Evolutionary conservation across 768 basidiomycete genomes (phyloP), one percentile per base, ranked within the genome.

Genomic region (Podaxis rugospora): DNA sequence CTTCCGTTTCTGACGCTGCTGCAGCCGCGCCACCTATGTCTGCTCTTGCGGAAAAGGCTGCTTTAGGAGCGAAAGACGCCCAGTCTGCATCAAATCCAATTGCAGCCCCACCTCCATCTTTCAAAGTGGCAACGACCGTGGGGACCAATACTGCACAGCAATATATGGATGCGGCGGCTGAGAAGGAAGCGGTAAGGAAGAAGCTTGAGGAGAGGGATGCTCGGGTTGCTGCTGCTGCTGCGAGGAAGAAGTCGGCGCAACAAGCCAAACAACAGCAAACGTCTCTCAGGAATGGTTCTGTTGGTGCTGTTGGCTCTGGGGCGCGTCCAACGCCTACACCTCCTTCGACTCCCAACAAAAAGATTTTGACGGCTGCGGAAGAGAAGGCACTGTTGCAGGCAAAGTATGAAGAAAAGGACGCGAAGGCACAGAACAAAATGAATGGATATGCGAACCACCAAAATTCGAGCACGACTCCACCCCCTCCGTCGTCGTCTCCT

Each of bases 321-420:
- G 39, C 51, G 37, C 32, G 56, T 18, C 58, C 42, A 11, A 23
- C 39, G 9, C 63, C 72, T 36, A 54, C 65, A 3, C 64, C 66
- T 21, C 63, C 64, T 36, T 49, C n/a, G 3, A 57, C 66, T 28
- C 67, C 65, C 23, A 63, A 62, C 25, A 57, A 66, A 16, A 63
- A 71, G 37, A 59, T 79, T 0, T 72, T 92, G 55, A 86, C 87
- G 1, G 91, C 92, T 2, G 85, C 84, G 0, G 90, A 93, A 66
- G 92, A 93, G 73, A 93, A 93, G 75, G 89, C 88, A 21, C 70
- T 83, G 59, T 70, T 93, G 10, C 78, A 75, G 39, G 87, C 88
- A 4, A 81, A 79, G 69, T 90, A 83, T 64, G 89, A 83, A 27
- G 80, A 79, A 1, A 82, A 86, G 65, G 83, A 88, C 36, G 64